These are phyloP conservation scores for Pulveroboletus sp. DNA, from an alignment of 768 basidiomycete species.

Conservation along the genomic window DNA sequence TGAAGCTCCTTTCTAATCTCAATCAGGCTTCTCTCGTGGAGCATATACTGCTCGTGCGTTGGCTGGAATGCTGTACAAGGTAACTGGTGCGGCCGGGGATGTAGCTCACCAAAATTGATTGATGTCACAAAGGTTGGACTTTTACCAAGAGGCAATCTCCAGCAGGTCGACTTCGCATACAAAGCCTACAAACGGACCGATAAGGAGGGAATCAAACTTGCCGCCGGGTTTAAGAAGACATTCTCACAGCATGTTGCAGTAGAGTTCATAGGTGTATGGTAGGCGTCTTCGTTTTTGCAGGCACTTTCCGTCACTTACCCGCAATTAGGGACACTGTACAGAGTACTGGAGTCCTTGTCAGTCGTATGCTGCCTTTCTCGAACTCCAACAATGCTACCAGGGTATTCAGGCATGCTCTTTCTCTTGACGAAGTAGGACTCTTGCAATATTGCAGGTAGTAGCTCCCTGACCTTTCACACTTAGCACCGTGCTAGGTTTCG, in stretches of 20 bases:
- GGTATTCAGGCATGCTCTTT: constrained; percentile 71
- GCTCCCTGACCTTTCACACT: constrained; percentile 7
- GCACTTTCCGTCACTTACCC: constrained; percentile 1
- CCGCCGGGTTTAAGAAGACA: constrained; percentile 65
- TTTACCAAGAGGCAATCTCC: constrained; percentile 58
- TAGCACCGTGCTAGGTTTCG: constrained; percentile 64
- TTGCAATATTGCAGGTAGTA: not conserved
- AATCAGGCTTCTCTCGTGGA: constrained; percentile 69
- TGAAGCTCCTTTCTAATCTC: constrained; percentile 11
- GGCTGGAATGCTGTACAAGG: constrained; percentile 72
- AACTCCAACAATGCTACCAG: constrained; percentile 57
- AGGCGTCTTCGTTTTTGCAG: constrained; percentile 10
- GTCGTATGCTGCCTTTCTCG: constrained; percentile 62
- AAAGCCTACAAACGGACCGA: constrained; percentile 59
- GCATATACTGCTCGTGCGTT: constrained; percentile 66
- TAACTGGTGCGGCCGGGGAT: constrained; percentile 16
- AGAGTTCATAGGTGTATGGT: constrained; percentile 84
- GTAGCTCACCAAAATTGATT: not conserved
- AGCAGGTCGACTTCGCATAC: constrained; percentile 73
- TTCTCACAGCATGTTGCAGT: constrained; percentile 64
- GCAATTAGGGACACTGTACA: constrained; percentile 68
- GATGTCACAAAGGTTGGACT: constrained; percentile 53
- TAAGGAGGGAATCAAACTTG: constrained; percentile 39
- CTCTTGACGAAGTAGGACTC: constrained; percentile 63
- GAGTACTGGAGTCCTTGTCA: constrained; percentile 64